A percentile compares a stretch with the other conserved stretches of the same genome.
Evolutionary conservation across 2,329 filamentous ascomycete genomes (phyloP).

Genomic region (Paecilomyces sp.): DNA sequence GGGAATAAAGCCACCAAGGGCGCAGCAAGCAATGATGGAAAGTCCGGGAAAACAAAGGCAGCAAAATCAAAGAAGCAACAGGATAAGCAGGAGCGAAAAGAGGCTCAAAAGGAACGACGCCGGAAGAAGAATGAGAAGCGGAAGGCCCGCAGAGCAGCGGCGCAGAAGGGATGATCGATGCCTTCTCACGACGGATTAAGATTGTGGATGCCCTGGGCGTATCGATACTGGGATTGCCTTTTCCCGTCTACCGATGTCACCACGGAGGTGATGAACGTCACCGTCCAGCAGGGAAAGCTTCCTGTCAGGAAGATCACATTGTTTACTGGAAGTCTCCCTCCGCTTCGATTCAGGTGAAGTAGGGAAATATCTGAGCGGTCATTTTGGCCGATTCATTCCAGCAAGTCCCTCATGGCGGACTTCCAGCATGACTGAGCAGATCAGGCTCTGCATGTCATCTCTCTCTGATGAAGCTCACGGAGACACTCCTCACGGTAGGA

Average conservation of each 20-base stretch:
- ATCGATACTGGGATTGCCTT: neutral
- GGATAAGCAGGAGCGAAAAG: slow-evolving; percentile 13
- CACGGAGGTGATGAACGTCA: neutral
- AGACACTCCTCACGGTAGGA: neutral
- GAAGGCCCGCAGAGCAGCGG: slow-evolving; percentile 6
- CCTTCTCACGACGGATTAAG: slow-evolving; percentile 4
- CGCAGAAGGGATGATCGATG: slow-evolving; percentile 13
- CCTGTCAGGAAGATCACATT: neutral
- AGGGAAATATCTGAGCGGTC: neutral
- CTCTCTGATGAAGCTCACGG: neutral
- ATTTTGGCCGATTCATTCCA: neutral
- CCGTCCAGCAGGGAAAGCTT: neutral
- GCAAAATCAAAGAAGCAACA: slow-evolving; percentile 15
- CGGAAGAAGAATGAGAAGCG: slow-evolving; percentile 36
- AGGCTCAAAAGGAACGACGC: slow-evolving; percentile 20
- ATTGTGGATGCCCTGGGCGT: neutral
- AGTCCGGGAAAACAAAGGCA: slow-evolving; percentile 18
- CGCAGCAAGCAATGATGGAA: slow-evolving; percentile 6
- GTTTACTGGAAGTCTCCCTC: neutral
- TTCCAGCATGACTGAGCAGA: neutral
- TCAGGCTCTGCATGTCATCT: neutral
- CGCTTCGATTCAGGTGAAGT: neutral
- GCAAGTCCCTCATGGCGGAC: neutral
- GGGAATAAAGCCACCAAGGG: slow-evolving; percentile 3
- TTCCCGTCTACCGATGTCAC: neutral